phyloP scores from a whole-genome alignment of 2,329 filamentous ascomycete genomes.

The Orbilia oligospora region DNA sequence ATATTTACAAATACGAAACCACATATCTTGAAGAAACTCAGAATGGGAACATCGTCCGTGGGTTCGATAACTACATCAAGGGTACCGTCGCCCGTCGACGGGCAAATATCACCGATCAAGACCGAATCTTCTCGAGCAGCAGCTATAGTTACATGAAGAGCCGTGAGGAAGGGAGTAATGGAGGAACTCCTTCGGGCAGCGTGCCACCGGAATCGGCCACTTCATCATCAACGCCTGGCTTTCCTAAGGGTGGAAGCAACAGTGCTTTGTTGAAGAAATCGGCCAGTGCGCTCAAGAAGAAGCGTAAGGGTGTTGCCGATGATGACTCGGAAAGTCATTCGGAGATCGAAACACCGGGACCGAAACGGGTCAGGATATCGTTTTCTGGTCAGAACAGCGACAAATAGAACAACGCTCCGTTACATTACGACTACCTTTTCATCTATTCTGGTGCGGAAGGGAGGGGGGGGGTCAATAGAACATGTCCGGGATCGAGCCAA shows the following conservation, averaged over 20 bases:
- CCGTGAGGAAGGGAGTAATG: conserved; percentile 53
- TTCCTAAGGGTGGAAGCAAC: conserved; percentile 60
- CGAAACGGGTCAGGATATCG: conserved; percentile 64
- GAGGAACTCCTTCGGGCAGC: conserved; percentile 43
- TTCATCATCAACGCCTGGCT: conserved; percentile 42
- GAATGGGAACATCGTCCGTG: conserved; percentile 93
- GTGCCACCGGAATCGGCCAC: conserved; percentile 51
- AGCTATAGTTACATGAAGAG: conserved; percentile 63
- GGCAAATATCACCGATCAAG: conserved; percentile 76
- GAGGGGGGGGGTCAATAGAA: background rate
- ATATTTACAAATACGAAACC: conserved; percentile 85
- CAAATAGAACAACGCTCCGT: conserved; percentile 37
- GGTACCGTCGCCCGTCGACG: conserved; percentile 79
- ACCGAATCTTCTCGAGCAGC: conserved; percentile 77
- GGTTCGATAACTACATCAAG: conserved; percentile 99
- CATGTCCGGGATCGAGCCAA: background rate
- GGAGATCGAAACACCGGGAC: conserved; percentile 64
- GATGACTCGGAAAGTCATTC: conserved; percentile 64
- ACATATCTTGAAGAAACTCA: conserved; percentile 92
- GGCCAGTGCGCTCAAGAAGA: conserved; percentile 53
- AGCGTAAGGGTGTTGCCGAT: conserved; percentile 62
- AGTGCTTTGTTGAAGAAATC: conserved; percentile 62
- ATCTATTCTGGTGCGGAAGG: too few relatives aligned
- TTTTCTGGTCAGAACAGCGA: conserved; percentile 63
- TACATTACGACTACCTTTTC: background rate